Evolutionary conservation across 2,329 filamentous ascomycete genomes (phyloP), one percentile per base, ranked within the genome.

Genomic region (Phaeosphaeria sp.): DNA sequence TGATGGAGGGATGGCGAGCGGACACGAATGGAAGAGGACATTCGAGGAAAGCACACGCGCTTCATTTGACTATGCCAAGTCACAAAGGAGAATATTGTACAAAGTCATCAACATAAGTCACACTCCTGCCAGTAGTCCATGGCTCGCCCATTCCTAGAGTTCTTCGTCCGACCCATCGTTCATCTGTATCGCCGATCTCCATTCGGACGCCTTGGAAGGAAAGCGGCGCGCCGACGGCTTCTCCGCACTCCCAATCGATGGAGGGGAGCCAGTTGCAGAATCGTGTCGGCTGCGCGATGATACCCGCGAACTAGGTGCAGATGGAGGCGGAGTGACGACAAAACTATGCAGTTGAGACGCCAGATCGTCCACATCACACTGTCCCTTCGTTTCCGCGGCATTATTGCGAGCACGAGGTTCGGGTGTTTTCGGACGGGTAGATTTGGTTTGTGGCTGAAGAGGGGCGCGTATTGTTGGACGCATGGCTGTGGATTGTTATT

Each of bases 281-380:
- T 50, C 50, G 18, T 36, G 36, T 2, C 50, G 50, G 27, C 42
- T 23, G 23, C 51, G 50, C 22, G 50, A 51, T 21, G 33, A 1
- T 18, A 36, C 18, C n/a, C 20, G 46, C 7, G 44, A 41, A n/a
- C 39, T 57, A 18, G 55, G 33, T 6, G 20, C 46, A 6, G 50
- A 52, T 7, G 46, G 33, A 2, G 58, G 54, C 9, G 59, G 55
- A 2, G 59, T 61, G 20, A 58, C 27, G 15, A 18, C 22, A 15
- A 52, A n/a, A 13, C 36, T 42, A 9, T 48, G 39, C 33, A 55
- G 30, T 17, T 21, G 20, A 2, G 44, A 47, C 3, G 39, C 39
- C 5, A 51, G 25, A 21, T 36, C 25, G 13, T 50, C 41, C 7
- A 55, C 25, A n/a, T 17, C 44, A 44, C 21, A 17, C 30, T 20